phyloP scores from a whole-genome alignment of 371 early-diverging fungal genomes.

The Lichtheimia ramosa region DNA sequence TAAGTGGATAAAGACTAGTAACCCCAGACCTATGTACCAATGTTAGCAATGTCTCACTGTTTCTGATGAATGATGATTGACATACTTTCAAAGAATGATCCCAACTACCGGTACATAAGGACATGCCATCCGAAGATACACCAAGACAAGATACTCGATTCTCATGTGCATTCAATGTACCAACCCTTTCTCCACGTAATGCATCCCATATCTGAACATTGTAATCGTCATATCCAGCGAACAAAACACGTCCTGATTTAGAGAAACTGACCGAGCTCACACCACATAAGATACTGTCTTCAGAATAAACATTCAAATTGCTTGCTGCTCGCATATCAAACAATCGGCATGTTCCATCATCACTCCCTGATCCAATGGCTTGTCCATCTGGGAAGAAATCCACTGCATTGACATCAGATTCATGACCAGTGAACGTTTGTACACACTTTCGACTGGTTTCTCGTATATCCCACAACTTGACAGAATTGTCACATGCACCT shows the following conservation, averaged over 20 bases:
- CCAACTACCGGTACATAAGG: slow-evolving; percentile 97
- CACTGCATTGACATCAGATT: slow-evolving; percentile 88
- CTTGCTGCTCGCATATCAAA: slow-evolving; percentile 95
- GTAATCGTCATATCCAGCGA: slow-evolving; percentile 98
- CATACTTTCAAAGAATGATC: slow-evolving; percentile 45
- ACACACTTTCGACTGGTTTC: slow-evolving; percentile 75
- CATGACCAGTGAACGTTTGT: slow-evolving; percentile 96
- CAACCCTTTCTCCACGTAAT: slow-evolving; percentile 89
- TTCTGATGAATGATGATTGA: too few species aligned
- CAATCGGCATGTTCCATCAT: slow-evolving; percentile 95
- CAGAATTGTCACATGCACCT: slow-evolving; percentile 96
- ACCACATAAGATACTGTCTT: slow-evolving; percentile 86
- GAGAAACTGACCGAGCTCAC: slow-evolving; percentile 97
- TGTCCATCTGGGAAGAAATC: slow-evolving; percentile 96
- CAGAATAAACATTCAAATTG: slow-evolving; percentile 93
- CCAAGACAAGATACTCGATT: slow-evolving; percentile 97
- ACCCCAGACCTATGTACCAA: too few species aligned
- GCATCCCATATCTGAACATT: slow-evolving; percentile 98
- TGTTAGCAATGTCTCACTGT: too few species aligned
- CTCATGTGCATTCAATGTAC: slow-evolving; percentile 91
- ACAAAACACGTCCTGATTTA: slow-evolving; percentile 90
- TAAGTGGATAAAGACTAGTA: too few species aligned
- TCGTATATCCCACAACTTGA: slow-evolving; percentile 98
- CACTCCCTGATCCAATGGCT: slow-evolving; percentile 96
- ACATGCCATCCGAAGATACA: slow-evolving; percentile 94